Evolutionary conservation across 2,329 filamentous ascomycete genomes (phyloP).

Genomic region (Fusarium kyushuense): DNA sequence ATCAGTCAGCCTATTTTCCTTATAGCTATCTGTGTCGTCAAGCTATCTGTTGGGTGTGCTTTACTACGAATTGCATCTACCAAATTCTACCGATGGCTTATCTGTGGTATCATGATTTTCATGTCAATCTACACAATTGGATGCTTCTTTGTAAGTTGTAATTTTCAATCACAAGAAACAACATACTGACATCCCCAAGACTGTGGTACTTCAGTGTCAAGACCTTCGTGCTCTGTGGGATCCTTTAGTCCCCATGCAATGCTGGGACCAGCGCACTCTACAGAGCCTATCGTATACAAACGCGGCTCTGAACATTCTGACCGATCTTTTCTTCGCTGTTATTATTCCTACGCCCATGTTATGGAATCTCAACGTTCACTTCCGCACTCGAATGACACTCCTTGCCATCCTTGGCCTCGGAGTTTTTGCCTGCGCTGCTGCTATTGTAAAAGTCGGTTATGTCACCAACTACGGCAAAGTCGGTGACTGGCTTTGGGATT

Average conservation of each 20-base stretch:
- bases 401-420: slow-evolving; percentile 58
- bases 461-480: slow-evolving; percentile 55
- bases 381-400: slow-evolving; percentile 56
- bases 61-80: slow-evolving; percentile 56
- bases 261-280: slow-evolving; percentile 57
- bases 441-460: slow-evolving; percentile 57
- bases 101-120: slow-evolving; percentile 55
- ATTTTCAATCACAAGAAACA: fast-evolving
- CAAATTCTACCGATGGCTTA: slow-evolving; percentile 52
- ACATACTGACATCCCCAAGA: slow-evolving; percentile 42
- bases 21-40: slow-evolving; percentile 56
- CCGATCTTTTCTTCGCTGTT: slow-evolving; percentile 56
- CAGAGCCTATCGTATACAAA: slow-evolving; percentile 59
- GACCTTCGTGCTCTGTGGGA: slow-evolving; percentile 62
- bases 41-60: slow-evolving; percentile 57
- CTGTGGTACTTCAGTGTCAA: slow-evolving; percentile 61
- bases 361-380: slow-evolving; percentile 57
- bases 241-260: slow-evolving; percentile 52
- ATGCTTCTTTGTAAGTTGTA: slow-evolving; percentile 53
- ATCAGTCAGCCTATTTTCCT: slow-evolving; percentile 59
- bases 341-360: slow-evolving; percentile 56
- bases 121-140: slow-evolving; percentile 51
- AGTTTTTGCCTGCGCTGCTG: slow-evolving; percentile 58
- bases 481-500: slow-evolving; percentile 60
- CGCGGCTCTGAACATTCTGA: slow-evolving; percentile 52